Evolutionary conservation across 164 flowering plant species (phyloP).

Genomic region (Berberis thunbergii): DNA sequence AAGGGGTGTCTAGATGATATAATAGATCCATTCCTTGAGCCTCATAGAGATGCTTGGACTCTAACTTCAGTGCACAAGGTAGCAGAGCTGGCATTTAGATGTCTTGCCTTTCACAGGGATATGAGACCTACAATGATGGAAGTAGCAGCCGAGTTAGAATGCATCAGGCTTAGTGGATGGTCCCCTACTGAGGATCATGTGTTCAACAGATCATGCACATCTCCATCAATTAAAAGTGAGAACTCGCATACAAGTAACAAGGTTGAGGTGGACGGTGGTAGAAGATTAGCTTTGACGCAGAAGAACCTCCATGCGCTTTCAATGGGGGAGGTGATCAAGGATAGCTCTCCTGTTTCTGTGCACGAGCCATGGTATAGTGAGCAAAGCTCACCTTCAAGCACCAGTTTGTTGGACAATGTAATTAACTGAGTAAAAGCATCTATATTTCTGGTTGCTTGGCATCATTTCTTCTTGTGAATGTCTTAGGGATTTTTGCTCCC

Average conservation of each 20-base stretch:
- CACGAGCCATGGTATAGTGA: conserved; percentile 51
- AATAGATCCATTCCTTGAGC: conserved; percentile 59
- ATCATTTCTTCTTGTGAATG: conserved; percentile 8
- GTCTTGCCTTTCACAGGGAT: conserved; percentile 78
- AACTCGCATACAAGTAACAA: conserved; percentile 22
- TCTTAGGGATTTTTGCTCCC: no score
- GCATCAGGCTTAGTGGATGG: conserved; percentile 35
- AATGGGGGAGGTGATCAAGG: conserved; percentile 18
- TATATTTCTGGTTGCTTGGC: not conserved
- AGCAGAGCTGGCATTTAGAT: conserved; percentile 81
- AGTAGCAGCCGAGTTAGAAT: conserved; percentile 70
- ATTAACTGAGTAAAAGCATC: conserved; percentile 14
- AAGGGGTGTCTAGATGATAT: conserved; percentile 61
- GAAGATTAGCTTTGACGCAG: conserved; percentile 9
- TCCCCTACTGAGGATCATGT: conserved; percentile 19
- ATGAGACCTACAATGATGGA: conserved; percentile 91
- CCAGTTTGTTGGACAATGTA: conserved; percentile 36
- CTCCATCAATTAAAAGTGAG: conserved; percentile 29
- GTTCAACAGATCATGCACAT: conserved; percentile 19
- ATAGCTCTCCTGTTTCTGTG: conserved; percentile 41
- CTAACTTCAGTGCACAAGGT: conserved; percentile 50
- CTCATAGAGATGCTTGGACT: conserved; percentile 42
- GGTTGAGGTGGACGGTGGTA: conserved; percentile 8
- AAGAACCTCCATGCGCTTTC: conserved; percentile 9
- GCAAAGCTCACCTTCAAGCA: conserved; percentile 56